Percentiles rank a stretch among this genome's conserved stretches.
Conservation (phyloP, 176 grass and related monocot species). For the Tillandsia leiboldiana region DNA sequence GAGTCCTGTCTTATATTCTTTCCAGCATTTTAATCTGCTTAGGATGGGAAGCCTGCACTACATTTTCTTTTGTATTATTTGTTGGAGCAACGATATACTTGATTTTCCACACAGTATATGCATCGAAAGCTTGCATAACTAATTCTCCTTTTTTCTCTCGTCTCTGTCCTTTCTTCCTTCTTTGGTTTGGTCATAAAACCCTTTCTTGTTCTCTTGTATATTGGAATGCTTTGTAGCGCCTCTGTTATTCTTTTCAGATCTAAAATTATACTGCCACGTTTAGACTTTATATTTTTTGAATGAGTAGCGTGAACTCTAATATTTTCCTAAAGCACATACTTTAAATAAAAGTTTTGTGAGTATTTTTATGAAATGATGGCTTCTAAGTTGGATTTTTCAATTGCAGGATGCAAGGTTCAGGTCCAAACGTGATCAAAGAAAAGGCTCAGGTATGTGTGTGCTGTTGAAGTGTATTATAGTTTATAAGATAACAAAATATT, state of each 20-base stretch:
- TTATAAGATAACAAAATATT: not conserved
- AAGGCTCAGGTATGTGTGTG: conserved; percentile 39
- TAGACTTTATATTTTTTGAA: not conserved
- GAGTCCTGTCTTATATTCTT: not conserved
- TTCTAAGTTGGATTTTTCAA: conserved; percentile 25
- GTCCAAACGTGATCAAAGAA: conserved; percentile 80
- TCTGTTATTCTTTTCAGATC: no score
- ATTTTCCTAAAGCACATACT: not conserved
- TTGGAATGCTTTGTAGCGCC: no score
- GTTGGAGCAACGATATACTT: not conserved
- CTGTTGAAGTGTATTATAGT: not conserved
- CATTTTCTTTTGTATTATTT: not conserved
- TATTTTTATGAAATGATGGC: not conserved
- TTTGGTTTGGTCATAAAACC: no score
- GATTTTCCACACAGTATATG: no score
- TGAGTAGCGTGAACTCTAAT: not conserved
- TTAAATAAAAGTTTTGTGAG: not conserved
- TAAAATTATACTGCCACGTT: no score
- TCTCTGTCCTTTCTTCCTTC: no score
- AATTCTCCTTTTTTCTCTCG: no score
- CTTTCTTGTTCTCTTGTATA: no score
- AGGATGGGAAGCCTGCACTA: not conserved
- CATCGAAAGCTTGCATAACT: no score
- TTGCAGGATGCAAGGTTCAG: conserved; percentile 88
- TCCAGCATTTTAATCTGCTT: conserved; percentile 10